phyloP scores from a whole-genome alignment of 2,329 filamentous ascomycete genomes.

The Neophaeococcomyces mojaviensis region DNA sequence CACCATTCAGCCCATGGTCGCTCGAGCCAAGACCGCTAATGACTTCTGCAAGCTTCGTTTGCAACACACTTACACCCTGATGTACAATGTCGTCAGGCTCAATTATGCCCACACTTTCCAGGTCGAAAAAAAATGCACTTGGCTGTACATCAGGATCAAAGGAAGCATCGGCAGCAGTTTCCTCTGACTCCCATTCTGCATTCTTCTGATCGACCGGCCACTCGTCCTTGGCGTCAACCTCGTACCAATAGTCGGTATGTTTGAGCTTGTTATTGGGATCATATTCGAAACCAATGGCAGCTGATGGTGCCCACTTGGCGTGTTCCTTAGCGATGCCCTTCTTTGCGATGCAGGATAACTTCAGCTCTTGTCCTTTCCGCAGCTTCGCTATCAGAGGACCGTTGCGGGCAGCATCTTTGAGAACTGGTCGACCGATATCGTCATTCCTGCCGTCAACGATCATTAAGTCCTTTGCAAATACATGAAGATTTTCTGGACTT shows the following conservation, averaged over 20 bases:
- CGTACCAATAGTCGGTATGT: conserved; percentile 92
- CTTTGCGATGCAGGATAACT: conserved; percentile 2
- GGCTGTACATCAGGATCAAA: conserved; percentile 90
- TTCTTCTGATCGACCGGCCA: conserved; percentile 56
- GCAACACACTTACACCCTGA: conserved; percentile 78
- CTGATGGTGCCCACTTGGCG: conserved; percentile 91
- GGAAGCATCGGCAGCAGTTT: conserved; percentile 74
- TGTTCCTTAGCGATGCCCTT: conserved; percentile 63
- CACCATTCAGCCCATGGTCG: conserved; percentile 32
- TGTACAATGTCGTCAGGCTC: conserved; percentile 85
- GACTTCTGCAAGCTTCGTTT: conserved; percentile 79
- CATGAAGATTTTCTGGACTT: conserved; percentile 65
- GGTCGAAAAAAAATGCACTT: conserved; percentile 81
- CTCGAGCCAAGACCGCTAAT: conserved; percentile 52
- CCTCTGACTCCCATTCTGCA: conserved; percentile 66
- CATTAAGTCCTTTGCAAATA: conserved; percentile 83
- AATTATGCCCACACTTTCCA: conserved; percentile 80
- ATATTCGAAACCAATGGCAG: conserved; percentile 94
- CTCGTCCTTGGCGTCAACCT: conserved; percentile 72
- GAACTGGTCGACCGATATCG: conserved; percentile 72
- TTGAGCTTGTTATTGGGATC: conserved; percentile 93
- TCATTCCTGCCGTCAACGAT: conserved; percentile 64
- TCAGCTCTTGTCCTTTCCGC: conserved; percentile 55
- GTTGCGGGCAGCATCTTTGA: conserved; percentile 71
- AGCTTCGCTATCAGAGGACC: conserved; percentile 87